phyloP scores from a whole-genome alignment of 345 rosid species.

The Hirschfeldia incana region DNA sequence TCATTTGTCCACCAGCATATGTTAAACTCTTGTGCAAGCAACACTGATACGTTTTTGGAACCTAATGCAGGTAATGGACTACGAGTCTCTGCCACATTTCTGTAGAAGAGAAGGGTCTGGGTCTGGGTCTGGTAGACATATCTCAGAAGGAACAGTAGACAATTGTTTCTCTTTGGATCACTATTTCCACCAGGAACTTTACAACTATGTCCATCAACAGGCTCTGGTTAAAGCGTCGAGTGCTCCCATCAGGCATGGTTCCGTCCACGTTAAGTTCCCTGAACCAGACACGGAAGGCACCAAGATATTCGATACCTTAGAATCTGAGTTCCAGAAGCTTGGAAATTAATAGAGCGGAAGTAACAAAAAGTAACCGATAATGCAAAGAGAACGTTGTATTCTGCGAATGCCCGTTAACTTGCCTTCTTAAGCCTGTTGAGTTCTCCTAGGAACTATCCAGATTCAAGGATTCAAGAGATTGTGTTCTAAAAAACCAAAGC shows the following conservation, averaged over 20 bases:
- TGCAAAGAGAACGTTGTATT: too few relatives aligned
- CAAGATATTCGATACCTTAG: constrained; percentile 61
- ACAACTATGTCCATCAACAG: constrained; percentile 67
- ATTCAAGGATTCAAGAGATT: too few relatives aligned
- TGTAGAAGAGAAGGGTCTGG: constrained; percentile 78
- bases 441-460: too few relatives aligned
- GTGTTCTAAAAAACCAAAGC: too few relatives aligned
- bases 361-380: too few relatives aligned
- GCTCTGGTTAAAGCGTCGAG: constrained; percentile 35
- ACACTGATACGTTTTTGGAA: background rate
- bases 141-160: constrained; percentile 45
- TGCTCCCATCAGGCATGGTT: constrained; percentile 64
- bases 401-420: too few relatives aligned
- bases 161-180: constrained; percentile 86
- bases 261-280: constrained; percentile 76
- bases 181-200: constrained; percentile 81
- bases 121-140: constrained; percentile 66
- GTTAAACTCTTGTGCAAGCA: background rate
- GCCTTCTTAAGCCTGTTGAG: too few relatives aligned
- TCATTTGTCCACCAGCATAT: background rate
- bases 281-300: constrained; percentile 56
- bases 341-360: constrained; percentile 19
- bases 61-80: constrained; percentile 77
- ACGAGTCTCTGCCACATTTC: constrained; percentile 90
- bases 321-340: constrained; percentile 71